Percentiles rank a stretch among this genome's conserved stretches.
These are phyloP conservation scores for Evernia prunastri DNA, from an alignment of 495 filamentous ascomycete species.

Conservation along the genomic window DNA sequence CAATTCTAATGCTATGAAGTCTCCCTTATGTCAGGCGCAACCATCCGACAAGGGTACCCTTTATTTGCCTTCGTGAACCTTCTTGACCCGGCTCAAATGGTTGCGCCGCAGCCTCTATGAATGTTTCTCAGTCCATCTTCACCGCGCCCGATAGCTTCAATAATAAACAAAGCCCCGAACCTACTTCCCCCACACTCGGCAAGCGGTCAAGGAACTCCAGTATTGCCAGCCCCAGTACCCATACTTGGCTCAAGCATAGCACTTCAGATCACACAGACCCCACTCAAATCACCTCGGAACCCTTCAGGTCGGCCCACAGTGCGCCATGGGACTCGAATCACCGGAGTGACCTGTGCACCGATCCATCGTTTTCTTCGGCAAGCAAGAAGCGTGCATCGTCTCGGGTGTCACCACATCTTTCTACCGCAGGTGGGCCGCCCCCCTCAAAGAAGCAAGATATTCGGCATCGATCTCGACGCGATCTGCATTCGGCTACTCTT, in stretches of 20 bases:
- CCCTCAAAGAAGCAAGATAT: slow-evolving; percentile 24
- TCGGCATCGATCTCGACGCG: slow-evolving; percentile 18
- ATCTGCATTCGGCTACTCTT: slow-evolving; percentile 16
- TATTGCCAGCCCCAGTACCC: slow-evolving; percentile 10
- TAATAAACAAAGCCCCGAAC: slow-evolving; percentile 8
- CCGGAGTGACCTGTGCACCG: slow-evolving; percentile 12
- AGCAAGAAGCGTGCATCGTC: slow-evolving; percentile 24
- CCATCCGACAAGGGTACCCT: neutral
- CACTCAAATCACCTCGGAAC: slow-evolving; percentile 4
- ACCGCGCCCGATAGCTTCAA: slow-evolving; percentile 15
- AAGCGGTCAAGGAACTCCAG: slow-evolving; percentile 18
- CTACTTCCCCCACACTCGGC: slow-evolving; percentile 7
- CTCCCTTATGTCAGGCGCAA: neutral
- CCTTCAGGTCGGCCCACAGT: neutral
- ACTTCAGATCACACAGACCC: neutral
- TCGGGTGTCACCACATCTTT: slow-evolving; percentile 16
- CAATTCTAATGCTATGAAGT: neutral
- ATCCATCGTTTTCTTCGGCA: neutral
- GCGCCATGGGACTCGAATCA: slow-evolving; percentile 10
- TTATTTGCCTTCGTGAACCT: neutral
- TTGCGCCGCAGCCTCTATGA: slow-evolving; percentile 23
- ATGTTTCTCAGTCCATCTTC: slow-evolving; percentile 24
- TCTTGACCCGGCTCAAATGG: slow-evolving; percentile 4
- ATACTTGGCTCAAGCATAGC: neutral
- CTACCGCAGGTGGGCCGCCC: slow-evolving; percentile 17